These are phyloP conservation scores for Coemansia sp. DNA, from an alignment of 192 early-diverging fungal species.

Conservation along the genomic window DNA sequence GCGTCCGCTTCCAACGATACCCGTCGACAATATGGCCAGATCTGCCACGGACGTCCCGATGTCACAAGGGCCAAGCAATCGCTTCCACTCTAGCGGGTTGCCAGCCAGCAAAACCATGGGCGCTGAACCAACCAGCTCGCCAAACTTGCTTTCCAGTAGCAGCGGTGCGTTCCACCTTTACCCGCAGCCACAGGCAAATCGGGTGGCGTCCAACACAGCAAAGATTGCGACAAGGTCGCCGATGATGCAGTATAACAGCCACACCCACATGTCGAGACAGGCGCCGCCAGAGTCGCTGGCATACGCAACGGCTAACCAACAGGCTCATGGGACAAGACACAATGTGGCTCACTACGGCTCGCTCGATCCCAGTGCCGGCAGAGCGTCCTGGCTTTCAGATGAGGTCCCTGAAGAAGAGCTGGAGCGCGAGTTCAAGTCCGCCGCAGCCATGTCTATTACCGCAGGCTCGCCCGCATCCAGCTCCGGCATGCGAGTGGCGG, in stretches of 20 bases:
- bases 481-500: background rate
- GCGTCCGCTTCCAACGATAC: conserved; percentile 2
- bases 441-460: background rate
- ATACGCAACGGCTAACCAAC: background rate
- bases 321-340: background rate
- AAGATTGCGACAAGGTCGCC: background rate
- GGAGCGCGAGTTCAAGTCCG: conserved; percentile 2
- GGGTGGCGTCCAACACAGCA: conserved; percentile 1
- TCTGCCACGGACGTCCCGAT: background rate
- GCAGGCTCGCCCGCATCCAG: background rate
- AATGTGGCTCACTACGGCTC: conserved; percentile 3
- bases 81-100: background rate
- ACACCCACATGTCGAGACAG: background rate
- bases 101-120: conserved; percentile 6
- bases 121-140: background rate
- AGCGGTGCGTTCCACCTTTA: conserved; percentile 27
- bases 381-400: conserved; percentile 44
- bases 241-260: conserved; percentile 1
- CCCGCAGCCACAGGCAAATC: conserved; percentile 14
- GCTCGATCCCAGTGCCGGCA: conserved; percentile 11
- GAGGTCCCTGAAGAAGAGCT: conserved; percentile 35
- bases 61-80: background rate
- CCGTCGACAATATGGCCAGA: background rate
- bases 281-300: background rate
- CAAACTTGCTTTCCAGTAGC: background rate